Base-by-base conservation (phyloP, 768 basidiomycete genomes). In the Tylopilus sp. region DNA sequence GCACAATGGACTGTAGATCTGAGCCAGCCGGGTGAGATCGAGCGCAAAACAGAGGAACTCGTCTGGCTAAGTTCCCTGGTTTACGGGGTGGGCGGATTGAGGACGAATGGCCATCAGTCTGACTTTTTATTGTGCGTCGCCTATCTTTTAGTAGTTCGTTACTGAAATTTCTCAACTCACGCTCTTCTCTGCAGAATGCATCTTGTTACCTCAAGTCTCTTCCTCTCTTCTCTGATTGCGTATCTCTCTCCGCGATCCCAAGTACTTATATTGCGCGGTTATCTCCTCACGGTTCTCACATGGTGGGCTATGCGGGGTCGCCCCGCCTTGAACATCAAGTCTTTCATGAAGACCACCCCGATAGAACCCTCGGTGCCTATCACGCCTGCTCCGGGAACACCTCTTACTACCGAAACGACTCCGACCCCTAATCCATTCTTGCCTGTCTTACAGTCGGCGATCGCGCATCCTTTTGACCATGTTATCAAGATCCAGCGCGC, bases 21-120 rank as follows among this genome's bases (percentile, higher is more conserved):
- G 38, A 50, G 54, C 33, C 53, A 70, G 47, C 57, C 72, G 35
- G 57, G 68, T 28, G 71, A 75, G 55, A 57, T 82, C 6, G 71
- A 74, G n/a, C 64, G 70, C 17, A 88, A 85, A 64, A 71, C 83
- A 22, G 82, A 83, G 55, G 86, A 90, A 57, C 56, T 90, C 4
- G 60, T 70, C 6, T 89, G 84, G 81, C 66, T 76, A 17, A 75
- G 71, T 40, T 69, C 69, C 0, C 50, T 85, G n/a, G 56, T 83
- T 20, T 89, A 82, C 53, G 81, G 75, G 2, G 69, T 81, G 18
- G 77, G 75, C 6, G 84, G 80, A 4, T 80, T 75, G 72, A 67
- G 81, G 62, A 72, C 75, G 22, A 78, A 75, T 1, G 80, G 86
- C 48, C 53, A 57, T 39, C 40, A 13, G 35, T 35, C 57, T 1